Percentiles rank a stretch among this genome's conserved stretches.
These are phyloP conservation scores for Pyrenopolyporus hunteri DNA, from an alignment of 495 filamentous ascomycete species.

Conservation along the genomic window DNA sequence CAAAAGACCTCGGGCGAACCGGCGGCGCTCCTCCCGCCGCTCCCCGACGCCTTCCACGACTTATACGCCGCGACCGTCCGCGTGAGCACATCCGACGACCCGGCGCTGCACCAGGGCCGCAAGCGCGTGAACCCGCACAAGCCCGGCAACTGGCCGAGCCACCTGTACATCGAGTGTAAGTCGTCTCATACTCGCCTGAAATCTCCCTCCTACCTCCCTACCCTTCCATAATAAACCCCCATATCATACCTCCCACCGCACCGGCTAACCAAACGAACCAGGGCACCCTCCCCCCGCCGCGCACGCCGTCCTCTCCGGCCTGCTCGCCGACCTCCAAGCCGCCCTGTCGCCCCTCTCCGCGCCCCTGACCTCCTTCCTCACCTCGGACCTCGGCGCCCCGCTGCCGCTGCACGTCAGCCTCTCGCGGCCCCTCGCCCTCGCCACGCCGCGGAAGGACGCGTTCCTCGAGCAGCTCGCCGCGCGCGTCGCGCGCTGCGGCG, in stretches of 20 bases:
- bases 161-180: slow-evolving; percentile 93
- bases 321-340: slow-evolving; percentile 54
- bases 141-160: slow-evolving; percentile 89
- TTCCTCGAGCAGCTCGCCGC: slow-evolving; percentile 61
- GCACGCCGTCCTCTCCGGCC: slow-evolving; percentile 55
- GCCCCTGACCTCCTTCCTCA: slow-evolving; percentile 66
- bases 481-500: slow-evolving; percentile 30
- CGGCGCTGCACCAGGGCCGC: slow-evolving; percentile 81
- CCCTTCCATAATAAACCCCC: background rate
- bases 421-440: slow-evolving; percentile 73
- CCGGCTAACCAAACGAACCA: slow-evolving; percentile 46
- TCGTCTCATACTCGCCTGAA: background rate
- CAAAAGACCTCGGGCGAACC: slow-evolving; percentile 32
- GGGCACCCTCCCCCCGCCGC: slow-evolving; percentile 72
- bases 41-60: slow-evolving; percentile 83
- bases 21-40: slow-evolving; percentile 73
- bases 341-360: slow-evolving; percentile 19
- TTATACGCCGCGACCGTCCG: slow-evolving; percentile 83
- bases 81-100: slow-evolving; percentile 78
- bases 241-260: background rate
- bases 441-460: slow-evolving; percentile 65
- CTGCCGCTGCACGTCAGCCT: slow-evolving; percentile 89
- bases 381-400: slow-evolving; percentile 76
- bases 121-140: slow-evolving; percentile 82
- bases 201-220: background rate